These are phyloP conservation scores for Eucalyptus cladocalyx DNA, from an alignment of 345 rosid genomes.

Conservation along the genomic window DNA sequence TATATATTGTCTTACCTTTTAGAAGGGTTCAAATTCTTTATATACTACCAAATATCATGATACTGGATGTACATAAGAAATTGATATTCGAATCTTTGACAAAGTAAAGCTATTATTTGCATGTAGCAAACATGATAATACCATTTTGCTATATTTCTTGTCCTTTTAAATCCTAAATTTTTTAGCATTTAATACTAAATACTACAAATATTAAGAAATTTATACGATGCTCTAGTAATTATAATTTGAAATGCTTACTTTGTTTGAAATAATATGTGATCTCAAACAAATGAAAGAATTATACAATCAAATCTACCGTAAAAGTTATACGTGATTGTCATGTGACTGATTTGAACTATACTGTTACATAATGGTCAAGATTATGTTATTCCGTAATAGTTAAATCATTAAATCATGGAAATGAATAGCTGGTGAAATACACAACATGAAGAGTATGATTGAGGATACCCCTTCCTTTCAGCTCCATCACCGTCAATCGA, in stretches of 20 bases:
- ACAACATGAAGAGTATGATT: too few relatives aligned
- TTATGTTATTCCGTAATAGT: neutral
- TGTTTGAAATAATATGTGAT: neutral
- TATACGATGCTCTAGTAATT: neutral
- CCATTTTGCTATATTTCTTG: too few relatives aligned
- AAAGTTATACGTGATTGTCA: neutral
- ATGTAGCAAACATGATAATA: neutral
- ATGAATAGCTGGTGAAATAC: neutral
- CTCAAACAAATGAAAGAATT: neutral
- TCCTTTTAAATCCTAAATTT: neutral
- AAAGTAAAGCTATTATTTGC: too few relatives aligned
- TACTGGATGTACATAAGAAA: fast-evolving
- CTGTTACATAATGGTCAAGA: too few relatives aligned
- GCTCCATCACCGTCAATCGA: too few relatives aligned
- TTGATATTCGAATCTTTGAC: too few relatives aligned
- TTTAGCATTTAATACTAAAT: neutral
- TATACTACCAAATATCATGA: neutral
- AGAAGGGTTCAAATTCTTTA: too few relatives aligned
- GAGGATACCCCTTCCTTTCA: fast-evolving
- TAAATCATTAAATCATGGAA: neutral
- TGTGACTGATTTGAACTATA: neutral
- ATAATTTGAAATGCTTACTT: neutral
- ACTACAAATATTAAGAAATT: neutral
- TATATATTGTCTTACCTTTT: neutral
- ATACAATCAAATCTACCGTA: neutral